A percentile compares a stretch with the other conserved stretches of the same genome.
phyloP scores from a whole-genome alignment of 2,329 filamentous ascomycete species.

The Leptoxyphium fumago region DNA sequence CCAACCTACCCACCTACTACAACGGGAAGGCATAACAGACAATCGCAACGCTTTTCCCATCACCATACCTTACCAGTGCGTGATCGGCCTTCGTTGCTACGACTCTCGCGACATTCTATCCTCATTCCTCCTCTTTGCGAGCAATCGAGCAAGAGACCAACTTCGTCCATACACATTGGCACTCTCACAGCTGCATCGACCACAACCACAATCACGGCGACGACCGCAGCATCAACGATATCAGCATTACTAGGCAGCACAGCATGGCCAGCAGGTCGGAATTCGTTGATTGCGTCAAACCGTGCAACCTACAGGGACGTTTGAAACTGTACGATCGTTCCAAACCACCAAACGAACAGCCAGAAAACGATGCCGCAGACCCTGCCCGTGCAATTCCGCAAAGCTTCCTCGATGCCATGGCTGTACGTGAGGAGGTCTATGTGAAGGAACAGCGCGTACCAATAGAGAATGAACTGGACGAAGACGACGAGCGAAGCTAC shows the following conservation, averaged over 20 bases:
- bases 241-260: no score
- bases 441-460: conserved; percentile 42
- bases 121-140: no score
- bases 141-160: no score
- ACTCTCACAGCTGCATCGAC: no score
- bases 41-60: background rate
- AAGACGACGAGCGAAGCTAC: conserved; percentile 62
- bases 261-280: conserved; percentile 6
- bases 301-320: conserved; percentile 11
- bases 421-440: conserved; percentile 42
- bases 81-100: no score
- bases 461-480: conserved; percentile 60
- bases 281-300: conserved; percentile 18
- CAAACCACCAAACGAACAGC: conserved; percentile 14
- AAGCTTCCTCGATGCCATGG: conserved; percentile 40
- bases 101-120: no score
- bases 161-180: no score
- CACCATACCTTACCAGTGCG: no score
- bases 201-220: no score
- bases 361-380: conserved; percentile 17
- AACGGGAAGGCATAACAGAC: background rate
- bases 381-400: conserved; percentile 24
- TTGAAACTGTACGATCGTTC: conserved; percentile 17
- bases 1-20: background rate
- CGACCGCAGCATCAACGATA: no score